These are phyloP conservation scores for Phytophthora pluvialis DNA, from an alignment of 352 stramenopile species.

Conservation along the genomic window DNA sequence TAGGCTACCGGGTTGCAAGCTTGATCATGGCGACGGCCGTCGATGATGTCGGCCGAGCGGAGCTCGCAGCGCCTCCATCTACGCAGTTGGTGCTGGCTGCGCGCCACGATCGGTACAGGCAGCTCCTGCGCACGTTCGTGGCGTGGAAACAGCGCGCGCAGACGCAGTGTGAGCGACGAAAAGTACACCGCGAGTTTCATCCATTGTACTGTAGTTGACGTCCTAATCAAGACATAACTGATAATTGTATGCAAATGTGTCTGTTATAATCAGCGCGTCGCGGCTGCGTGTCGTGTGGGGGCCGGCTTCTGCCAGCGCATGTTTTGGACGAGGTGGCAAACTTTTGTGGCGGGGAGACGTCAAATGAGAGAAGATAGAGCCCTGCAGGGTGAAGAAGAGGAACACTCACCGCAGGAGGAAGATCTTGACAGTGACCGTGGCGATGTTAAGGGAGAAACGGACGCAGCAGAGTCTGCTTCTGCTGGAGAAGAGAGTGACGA, in stretches of 20 bases:
- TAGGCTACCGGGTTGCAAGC: too few relatives aligned
- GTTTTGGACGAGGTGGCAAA: constrained; percentile 45
- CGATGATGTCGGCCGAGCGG: neutral
- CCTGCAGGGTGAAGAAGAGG: constrained; percentile 2
- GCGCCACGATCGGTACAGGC: constrained; percentile 42
- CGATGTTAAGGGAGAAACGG: neutral
- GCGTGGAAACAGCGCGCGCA: constrained; percentile 36
- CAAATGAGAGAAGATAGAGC: constrained; percentile 1
- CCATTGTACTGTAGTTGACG: neutral
- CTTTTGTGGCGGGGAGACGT: constrained; percentile 11
- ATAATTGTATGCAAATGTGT: neutral
- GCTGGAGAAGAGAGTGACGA: constrained; percentile 8
- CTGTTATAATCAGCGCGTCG: constrained; percentile 36
- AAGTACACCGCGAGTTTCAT: neutral
- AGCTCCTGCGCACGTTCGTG: constrained; percentile 33
- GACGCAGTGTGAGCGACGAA: constrained; percentile 29
- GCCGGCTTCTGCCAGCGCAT: constrained; percentile 47
- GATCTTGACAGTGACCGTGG: neutral
- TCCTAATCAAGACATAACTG: neutral
- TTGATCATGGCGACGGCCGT: neutral
- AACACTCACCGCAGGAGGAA: neutral
- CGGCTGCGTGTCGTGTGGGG: constrained; percentile 51
- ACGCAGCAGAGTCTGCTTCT: neutral
- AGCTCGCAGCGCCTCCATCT: neutral
- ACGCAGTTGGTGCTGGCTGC: constrained; percentile 16